Conservation (phyloP, 2,329 filamentous ascomycete genomes). For the Ustilaginoidea virens region DNA sequence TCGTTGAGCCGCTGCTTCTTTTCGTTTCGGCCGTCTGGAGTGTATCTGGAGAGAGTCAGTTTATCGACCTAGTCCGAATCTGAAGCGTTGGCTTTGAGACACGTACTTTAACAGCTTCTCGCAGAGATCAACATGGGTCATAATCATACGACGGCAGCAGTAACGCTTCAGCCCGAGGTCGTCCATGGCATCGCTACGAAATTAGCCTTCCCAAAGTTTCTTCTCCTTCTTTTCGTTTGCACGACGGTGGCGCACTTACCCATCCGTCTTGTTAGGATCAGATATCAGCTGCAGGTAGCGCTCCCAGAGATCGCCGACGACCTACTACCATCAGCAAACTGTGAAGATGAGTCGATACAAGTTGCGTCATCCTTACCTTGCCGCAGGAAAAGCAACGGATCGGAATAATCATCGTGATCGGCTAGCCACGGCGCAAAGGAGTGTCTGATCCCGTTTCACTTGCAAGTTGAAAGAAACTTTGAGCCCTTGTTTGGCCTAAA, state of each 20-base stretch:
- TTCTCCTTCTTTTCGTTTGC: too few species aligned
- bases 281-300: conserved; percentile 82
- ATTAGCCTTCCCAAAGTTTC: too few species aligned
- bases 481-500: too few species aligned
- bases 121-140: conserved; percentile 97
- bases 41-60: conserved; percentile 30
- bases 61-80: not conserved
- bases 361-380: conserved; percentile 48
- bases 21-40: conserved; percentile 45
- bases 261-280: conserved; percentile 51
- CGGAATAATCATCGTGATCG: conserved; percentile 88
- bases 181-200: conserved; percentile 78
- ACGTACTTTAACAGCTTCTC: conserved; percentile 90
- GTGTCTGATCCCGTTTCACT: too few species aligned
- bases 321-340: conserved; percentile 38
- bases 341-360: not conserved
- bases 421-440: too few species aligned
- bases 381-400: conserved; percentile 98
- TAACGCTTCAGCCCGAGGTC: conserved; percentile 86
- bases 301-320: conserved; percentile 95
- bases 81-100: not conserved
- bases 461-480: too few species aligned
- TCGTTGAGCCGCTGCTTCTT: conserved; percentile 35
- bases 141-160: conserved; percentile 98
- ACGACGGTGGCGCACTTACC: too few species aligned